Evolutionary conservation across 805 yeast genomes (phyloP).

Genomic region (Jamesozyma hellenica): DNA sequence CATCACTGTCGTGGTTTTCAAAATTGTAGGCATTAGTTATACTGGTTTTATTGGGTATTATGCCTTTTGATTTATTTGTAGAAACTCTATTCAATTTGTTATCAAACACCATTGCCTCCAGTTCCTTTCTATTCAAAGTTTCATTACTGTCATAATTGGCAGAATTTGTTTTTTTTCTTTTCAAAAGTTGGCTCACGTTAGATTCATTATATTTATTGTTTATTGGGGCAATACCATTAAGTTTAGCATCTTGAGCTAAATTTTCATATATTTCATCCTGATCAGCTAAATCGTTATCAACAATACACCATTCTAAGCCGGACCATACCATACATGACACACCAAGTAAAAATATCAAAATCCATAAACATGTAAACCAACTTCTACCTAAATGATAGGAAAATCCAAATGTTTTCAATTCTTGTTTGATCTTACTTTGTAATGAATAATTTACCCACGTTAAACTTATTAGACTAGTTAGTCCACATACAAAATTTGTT

Average conservation of each 20-base stretch:
- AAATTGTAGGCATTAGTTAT: conserved; percentile 12
- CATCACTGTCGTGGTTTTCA: neutral
- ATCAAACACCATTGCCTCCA: too few species aligned
- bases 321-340: conserved; percentile 25
- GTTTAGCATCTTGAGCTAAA: too few species aligned
- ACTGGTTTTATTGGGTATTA: too few species aligned
- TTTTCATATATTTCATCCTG: too few species aligned
- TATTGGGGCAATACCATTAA: too few species aligned
- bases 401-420: conserved; percentile 22
- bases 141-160: too few species aligned
- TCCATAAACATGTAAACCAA: conserved; percentile 21
- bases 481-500: conserved; percentile 14
- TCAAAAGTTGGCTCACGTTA: too few species aligned
- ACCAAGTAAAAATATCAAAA: conserved; percentile 13
- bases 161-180: too few species aligned
- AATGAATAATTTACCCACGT: conserved; percentile 13
- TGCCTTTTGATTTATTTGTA: too few species aligned
- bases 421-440: conserved; percentile 14
- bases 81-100: too few species aligned
- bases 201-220: too few species aligned
- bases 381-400: conserved; percentile 17
- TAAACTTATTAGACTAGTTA: conserved; percentile 12
- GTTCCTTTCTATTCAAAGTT: too few species aligned
- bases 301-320: conserved; percentile 29
- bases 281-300: conserved; percentile 5